These are phyloP conservation scores for Aspergillus affinis DNA, from an alignment of 495 filamentous ascomycete genomes.

Conservation along the genomic window DNA sequence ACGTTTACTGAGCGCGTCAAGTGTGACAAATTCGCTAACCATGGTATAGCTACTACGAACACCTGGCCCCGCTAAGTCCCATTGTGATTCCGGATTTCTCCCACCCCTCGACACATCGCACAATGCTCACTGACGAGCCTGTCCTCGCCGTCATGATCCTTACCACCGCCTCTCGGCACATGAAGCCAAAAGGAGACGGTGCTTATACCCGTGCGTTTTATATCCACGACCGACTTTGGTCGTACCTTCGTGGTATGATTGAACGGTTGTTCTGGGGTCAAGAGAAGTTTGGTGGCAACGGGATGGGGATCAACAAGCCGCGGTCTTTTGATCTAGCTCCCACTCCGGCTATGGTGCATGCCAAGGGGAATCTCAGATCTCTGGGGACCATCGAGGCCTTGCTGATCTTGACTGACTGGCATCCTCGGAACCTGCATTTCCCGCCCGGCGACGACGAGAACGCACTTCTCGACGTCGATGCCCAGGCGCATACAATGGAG, in stretches of 20 bases:
- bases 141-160: conserved; percentile 87
- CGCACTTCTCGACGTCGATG: conserved; percentile 54
- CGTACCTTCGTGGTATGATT: conserved; percentile 89
- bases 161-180: conserved; percentile 85
- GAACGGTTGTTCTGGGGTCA: conserved; percentile 93
- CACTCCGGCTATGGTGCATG: conserved; percentile 48
- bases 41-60: conserved; percentile 72
- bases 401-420: conserved; percentile 94
- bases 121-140: conserved; percentile 83
- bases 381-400: conserved; percentile 92
- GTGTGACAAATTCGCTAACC: conserved; percentile 10
- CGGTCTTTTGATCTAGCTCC: conserved; percentile 63
- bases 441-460: conserved; percentile 81
- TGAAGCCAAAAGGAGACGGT: conserved; percentile 74
- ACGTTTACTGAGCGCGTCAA: conserved; percentile 25
- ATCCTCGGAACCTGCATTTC: conserved; percentile 92
- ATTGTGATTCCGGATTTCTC: conserved; percentile 84
- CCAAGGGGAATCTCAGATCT: conserved; percentile 78
- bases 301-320: conserved; percentile 70
- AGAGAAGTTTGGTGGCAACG: conserved; percentile 87
- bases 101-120: conserved; percentile 67
- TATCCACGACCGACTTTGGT: conserved; percentile 96
- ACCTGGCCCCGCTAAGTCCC: conserved; percentile 86
- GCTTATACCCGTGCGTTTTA: conserved; percentile 80
- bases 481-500: conserved; percentile 37